A percentile compares a stretch with the other conserved stretches of the same genome.
Conservation (phyloP, 495 filamentous ascomycete genomes). For the Neurospora sp. region DNA sequence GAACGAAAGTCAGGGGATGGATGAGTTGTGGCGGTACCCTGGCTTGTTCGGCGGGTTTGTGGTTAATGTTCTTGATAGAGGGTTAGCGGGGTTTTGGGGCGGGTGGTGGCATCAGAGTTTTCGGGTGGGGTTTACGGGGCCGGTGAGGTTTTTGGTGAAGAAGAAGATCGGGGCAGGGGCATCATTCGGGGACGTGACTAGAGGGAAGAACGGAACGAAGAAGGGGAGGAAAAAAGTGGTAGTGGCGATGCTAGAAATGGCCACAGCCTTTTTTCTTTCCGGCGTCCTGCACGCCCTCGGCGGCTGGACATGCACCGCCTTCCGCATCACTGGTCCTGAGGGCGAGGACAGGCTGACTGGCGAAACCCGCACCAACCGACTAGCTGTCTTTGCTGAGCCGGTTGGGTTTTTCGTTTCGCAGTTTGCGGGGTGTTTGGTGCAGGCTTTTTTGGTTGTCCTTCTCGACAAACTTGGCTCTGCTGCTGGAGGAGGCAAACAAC, state of each 20-base stretch:
- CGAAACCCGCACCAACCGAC: constrained; percentile 17
- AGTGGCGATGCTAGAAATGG: constrained; percentile 6
- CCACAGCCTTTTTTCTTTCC: constrained; percentile 49
- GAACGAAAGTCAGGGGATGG: background rate
- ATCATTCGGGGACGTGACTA: no score
- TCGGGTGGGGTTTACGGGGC: constrained; percentile 56
- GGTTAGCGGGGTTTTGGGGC: constrained; percentile 69
- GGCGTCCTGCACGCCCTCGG: constrained; percentile 51
- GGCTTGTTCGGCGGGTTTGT: constrained; percentile 45
- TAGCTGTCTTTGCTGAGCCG: constrained; percentile 28
- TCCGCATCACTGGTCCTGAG: background rate
- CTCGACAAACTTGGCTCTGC: background rate
- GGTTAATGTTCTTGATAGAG: constrained; percentile 46
- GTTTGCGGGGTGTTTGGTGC: constrained; percentile 37
- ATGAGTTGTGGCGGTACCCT: constrained; percentile 56
- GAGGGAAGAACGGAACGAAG: no score
- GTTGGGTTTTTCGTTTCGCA: constrained; percentile 40
- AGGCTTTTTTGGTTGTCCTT: constrained; percentile 21
- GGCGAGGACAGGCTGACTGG: background rate
- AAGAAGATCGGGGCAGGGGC: no score
- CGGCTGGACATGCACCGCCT: constrained; percentile 35
- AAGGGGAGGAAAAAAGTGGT: no score
- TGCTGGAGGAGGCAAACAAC: no score
- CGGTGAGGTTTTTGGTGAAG: constrained; percentile 38
- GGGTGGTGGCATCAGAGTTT: constrained; percentile 88